Evolutionary conservation across 2,329 filamentous ascomycete species (phyloP), one percentile per base, ranked within the genome.

Genomic region (Endoconidiophora laricicola): DNA sequence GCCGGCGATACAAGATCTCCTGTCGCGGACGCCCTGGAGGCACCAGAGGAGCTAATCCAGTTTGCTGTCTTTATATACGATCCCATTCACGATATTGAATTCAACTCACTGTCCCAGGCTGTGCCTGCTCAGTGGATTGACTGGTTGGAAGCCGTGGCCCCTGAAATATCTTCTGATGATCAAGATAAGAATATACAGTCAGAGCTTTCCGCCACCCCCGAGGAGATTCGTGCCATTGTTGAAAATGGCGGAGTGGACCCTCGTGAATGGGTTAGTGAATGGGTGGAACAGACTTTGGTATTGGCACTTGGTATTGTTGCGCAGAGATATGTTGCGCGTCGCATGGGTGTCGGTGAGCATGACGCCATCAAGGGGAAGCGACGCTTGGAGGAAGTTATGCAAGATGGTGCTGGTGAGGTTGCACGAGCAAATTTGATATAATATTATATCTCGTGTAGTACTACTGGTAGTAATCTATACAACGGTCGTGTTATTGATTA

Each of bases 211-310:
- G 39, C 33, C 7, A 52, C 51, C 22, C 90, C 91, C 0, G 82
- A 86, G 24, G 86, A 88, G 60, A 95, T 98, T 58, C 73, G 76
- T 20, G 84, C 90, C 56, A 94, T 96, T 55, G 78, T 98, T 39
- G 77, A 79, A 59, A 67, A 67, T 42, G 78, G 78, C 6, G 78
- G 76, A 44, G 86, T 96, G 2, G 91, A 98, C 60, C 91, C 91
- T 0, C 74, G 91, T 52, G 91, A 98, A 64, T 98, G 91, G 91
- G 85, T 94, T 37, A 83, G 88, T 2, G 91, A 96, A 65, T 98
- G 91, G 91, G 75, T 98, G 44, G 90, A 96, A 67, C 90, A 96
- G 67, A 69, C 80, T 0, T 71, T 98, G 29, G 78, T 72, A 39
- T 69, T 96, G 45, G 76, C 79, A 3, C 76, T 93, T 0, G 90